Evolutionary conservation across 2,329 filamentous ascomycete genomes (phyloP), one percentile per base, ranked within the genome.

Genomic region (Fusarium floridanum): DNA sequence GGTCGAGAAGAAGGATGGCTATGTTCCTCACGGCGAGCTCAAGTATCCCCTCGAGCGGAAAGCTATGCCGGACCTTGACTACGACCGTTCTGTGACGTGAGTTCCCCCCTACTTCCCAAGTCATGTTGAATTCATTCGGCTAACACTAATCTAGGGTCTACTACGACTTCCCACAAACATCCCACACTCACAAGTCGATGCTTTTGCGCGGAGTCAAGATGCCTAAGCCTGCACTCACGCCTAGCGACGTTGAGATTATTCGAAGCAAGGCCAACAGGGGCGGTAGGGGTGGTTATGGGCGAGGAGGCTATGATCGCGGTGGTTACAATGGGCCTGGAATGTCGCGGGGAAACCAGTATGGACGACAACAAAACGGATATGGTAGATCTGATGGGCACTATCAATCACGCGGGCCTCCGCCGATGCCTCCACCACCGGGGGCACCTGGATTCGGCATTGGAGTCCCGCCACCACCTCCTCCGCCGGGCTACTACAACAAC

Each of bases 141-240:
- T 86, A 80, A 85, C 75, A 37, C 14, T 53, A 32, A 7, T 63
- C 17, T 74, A 97, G 94, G 80, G 95, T 98, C 12, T 87, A 94
- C 79, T 99, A 97, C 81, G 91, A 95, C 53, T 93, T 98, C 84
- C 95, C 96, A 0, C 87, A 88, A 45, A 91, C 90, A 20, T 87
- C 86, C 11, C 89, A 94, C 77, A 86, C 91, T 6, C 97, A 99
- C 84, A 98, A 98, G 81, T 98, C 95, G 7, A 97, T 98, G 93
- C 89, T 99, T 16, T 88, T 99, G 39, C 92, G 95, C 4, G 97
- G 97, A 14, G 91, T 95, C 43, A 91, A 92, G 77, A 88, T 95
- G 66, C 91, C 93, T 6, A 84, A 88, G 2, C 91, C 94, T 2
- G 92, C 91, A 11, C 89, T 99, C 1, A 93, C 94, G 67, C 88